These are phyloP conservation scores for Saitozyma sp. DNA, from an alignment of 768 basidiomycete species.

Conservation along the genomic window DNA sequence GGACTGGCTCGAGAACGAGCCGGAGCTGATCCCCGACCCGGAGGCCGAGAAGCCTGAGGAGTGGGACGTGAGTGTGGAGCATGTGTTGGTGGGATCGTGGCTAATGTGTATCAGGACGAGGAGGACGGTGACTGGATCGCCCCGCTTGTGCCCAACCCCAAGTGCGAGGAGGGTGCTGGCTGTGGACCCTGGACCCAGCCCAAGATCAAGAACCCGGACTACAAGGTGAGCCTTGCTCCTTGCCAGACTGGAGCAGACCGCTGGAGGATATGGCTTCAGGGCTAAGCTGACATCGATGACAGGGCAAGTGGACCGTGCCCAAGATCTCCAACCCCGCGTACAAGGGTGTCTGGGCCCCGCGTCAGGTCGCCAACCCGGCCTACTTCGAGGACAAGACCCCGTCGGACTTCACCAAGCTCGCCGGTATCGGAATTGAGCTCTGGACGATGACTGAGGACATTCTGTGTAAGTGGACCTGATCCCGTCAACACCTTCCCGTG, in stretches of 20 bases:
- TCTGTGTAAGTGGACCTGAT: constrained; percentile 51
- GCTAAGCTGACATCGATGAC: constrained; percentile 4
- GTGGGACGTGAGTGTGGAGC: constrained; percentile 65
- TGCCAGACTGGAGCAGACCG: neutral
- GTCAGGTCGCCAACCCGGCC: constrained; percentile 83
- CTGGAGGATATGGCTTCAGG: no score
- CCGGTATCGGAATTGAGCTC: constrained; percentile 94
- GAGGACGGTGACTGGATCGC: constrained; percentile 99
- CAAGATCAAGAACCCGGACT: constrained; percentile 83
- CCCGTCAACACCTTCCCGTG: constrained; percentile 55
- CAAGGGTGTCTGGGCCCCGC: constrained; percentile 91
- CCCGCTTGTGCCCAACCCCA: constrained; percentile 84
- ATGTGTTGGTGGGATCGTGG: neutral
- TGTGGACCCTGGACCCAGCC: constrained; percentile 96
- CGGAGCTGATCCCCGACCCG: constrained; percentile 77
- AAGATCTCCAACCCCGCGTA: constrained; percentile 96
- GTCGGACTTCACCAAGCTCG: constrained; percentile 82
- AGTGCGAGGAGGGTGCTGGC: constrained; percentile 82
- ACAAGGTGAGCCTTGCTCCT: constrained; percentile 60
- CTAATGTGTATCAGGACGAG: constrained; percentile 61
- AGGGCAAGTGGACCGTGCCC: constrained; percentile 94
- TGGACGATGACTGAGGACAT: constrained; percentile 89
- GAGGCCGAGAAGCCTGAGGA: constrained; percentile 90
- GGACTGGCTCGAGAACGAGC: constrained; percentile 93
- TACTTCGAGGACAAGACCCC: constrained; percentile 87